A percentile compares a stretch with the other conserved stretches of the same genome.
Evolutionary conservation across 495 filamentous ascomycete genomes (phyloP).

Genomic region (Annulohypoxylon maeteangense): DNA sequence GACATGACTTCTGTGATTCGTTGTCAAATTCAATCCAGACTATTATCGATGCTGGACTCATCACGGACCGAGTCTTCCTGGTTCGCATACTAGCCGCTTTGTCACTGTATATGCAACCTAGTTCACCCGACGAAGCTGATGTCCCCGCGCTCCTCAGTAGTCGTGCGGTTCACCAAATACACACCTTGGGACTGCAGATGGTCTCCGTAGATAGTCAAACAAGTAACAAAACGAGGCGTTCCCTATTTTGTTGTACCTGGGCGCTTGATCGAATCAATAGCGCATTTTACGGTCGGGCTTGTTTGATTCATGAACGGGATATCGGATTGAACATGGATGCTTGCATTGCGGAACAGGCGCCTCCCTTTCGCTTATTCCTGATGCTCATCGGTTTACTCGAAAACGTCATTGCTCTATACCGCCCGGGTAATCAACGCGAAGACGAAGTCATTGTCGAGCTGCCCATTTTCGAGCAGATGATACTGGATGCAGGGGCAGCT

Average conservation of each 20-base stretch:
- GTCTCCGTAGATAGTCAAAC: slow-evolving; percentile 48
- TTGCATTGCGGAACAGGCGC: slow-evolving; percentile 55
- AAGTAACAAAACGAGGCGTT: slow-evolving; percentile 42
- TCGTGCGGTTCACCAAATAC: slow-evolving; percentile 67
- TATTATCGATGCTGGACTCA: slow-evolving; percentile 47
- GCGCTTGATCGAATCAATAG: slow-evolving; percentile 73
- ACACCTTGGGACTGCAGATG: slow-evolving; percentile 73
- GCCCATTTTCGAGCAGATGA: slow-evolving; percentile 74
- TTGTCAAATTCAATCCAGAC: slow-evolving; percentile 50
- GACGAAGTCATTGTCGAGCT: slow-evolving; percentile 62
- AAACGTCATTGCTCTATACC: slow-evolving; percentile 73
- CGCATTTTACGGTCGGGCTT: slow-evolving; percentile 70
- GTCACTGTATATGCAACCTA: slow-evolving; percentile 51
- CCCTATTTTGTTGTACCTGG: slow-evolving; percentile 74
- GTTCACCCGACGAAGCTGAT: slow-evolving; percentile 46
- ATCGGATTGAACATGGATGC: slow-evolving; percentile 65
- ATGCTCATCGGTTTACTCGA: slow-evolving; percentile 65
- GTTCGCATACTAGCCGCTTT: slow-evolving; percentile 47
- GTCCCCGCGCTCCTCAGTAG: slow-evolving; percentile 46
- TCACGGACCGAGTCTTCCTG: slow-evolving; percentile 47
- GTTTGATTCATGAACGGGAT: slow-evolving; percentile 74
- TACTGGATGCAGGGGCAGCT: slow-evolving; percentile 58
- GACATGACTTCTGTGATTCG: slow-evolving; percentile 51
- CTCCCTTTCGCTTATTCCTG: slow-evolving; percentile 60
- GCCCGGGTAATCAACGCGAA: slow-evolving; percentile 65